Evolutionary conservation across 805 yeast species (phyloP), one percentile per base, ranked within the genome.

Genomic region (Wickerhamiella spandovensis): DNA sequence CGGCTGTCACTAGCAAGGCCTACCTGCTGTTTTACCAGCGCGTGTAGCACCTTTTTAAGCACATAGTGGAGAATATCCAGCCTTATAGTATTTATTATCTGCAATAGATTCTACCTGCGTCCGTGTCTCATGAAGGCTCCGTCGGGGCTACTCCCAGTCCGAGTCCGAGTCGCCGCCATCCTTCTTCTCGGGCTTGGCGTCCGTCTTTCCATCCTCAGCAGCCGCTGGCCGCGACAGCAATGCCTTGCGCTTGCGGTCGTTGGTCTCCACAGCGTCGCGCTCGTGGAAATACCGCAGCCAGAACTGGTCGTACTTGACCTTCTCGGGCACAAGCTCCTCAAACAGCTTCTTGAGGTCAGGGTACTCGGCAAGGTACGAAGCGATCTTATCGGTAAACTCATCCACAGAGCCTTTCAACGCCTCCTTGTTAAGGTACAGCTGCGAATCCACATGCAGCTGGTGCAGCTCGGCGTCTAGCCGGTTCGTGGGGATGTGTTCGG

Each of bases 1-100:
- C 57, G 39, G 87, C 84, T 15, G 68, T 84, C 44, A 82, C 82
- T 56, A 70, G 74, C 46, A 83, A 82, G 64, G 95, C 95, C 5
- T 88, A 88, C 64, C 87, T 92, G 43, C 67, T 88, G 53, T 87
- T 88, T 64, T 87, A 84, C 61, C 76, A 74, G 53, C 71, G 87
- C 37, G 64, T 62, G n/a, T n/a, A n/a, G n/a, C n/a, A n/a, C n/a
- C n/a, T n/a, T n/a, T n/a, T n/a, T n/a, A n/a, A n/a, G n/a, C n/a
- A n/a, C n/a, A n/a, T n/a, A n/a, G n/a, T n/a, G n/a, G n/a, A n/a
- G n/a, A n/a, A n/a, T n/a, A n/a, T n/a, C n/a, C n/a, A n/a, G n/a
- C n/a, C n/a, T n/a, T n/a, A n/a, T n/a, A n/a, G n/a, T 28, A 28
- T 28, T 28, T 28, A 28, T 28, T 28, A 28, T 28, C 32, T n/a